Percentiles rank a stretch among this genome's conserved stretches.
phyloP scores from a whole-genome alignment of 371 early-diverging fungal species.

The Encephalitozoon hellem region DNA sequence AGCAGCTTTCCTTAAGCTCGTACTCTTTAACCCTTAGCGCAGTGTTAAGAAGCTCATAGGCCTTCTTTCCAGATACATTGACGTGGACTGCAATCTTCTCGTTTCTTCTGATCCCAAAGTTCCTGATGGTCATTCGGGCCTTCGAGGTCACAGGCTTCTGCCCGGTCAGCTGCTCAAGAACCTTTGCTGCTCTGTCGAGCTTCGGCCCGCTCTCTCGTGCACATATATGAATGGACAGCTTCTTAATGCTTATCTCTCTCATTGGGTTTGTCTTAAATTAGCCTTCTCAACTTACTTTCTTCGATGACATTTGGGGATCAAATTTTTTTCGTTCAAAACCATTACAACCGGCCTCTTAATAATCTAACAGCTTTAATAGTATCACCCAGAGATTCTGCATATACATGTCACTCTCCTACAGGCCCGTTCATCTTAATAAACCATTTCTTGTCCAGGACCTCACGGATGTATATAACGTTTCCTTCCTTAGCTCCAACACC shows the following conservation, averaged over 20 bases:
- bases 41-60: conserved; percentile 90
- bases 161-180: conserved; percentile 96
- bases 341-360: too few species aligned
- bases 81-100: conserved; percentile 98
- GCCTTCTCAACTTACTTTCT: conserved; percentile 3
- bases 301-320: not conserved
- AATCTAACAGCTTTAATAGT: not conserved
- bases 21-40: conserved; percentile 99
- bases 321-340: not conserved
- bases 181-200: conserved; percentile 98
- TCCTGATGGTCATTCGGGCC: conserved; percentile 97
- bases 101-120: conserved; percentile 99
- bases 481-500: not conserved
- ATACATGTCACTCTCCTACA: not conserved
- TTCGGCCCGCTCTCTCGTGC: conserved; percentile 97
- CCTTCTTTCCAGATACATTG: conserved; percentile 89
- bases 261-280: conserved; percentile 69
- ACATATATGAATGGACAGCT: conserved; percentile 95
- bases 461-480: not conserved
- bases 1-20: conserved; percentile 85
- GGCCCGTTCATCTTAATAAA: not conserved
- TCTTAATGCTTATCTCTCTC: conserved; percentile 89
- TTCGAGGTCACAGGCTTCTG: conserved; percentile 97
- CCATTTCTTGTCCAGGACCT: not conserved
- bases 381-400: not conserved